Percentiles rank a stretch among this genome's conserved stretches.
Evolutionary conservation across 1,284 basidiomycete species (phyloP).

Genomic region (Cutaneotrichosporon daszewskae): DNA sequence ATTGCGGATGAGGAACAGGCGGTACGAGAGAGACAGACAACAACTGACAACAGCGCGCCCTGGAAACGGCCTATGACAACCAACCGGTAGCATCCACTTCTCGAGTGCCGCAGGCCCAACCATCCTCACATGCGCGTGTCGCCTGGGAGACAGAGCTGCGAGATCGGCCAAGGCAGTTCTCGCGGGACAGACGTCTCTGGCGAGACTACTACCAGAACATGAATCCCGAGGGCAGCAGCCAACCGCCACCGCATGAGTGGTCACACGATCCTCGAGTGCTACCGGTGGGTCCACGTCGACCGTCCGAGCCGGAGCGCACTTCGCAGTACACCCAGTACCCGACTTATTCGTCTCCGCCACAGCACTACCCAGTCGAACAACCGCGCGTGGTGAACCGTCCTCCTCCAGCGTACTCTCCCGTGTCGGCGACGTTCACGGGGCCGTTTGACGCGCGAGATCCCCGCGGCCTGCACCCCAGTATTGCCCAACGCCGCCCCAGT

Average conservation of each 20-base stretch:
- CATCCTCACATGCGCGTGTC: neutral
- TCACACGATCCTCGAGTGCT: neutral
- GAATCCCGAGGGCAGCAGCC: neutral
- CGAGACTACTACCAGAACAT: conserved; percentile 8
- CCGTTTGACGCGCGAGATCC: no score
- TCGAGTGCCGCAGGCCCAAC: no score
- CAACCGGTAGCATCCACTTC: no score
- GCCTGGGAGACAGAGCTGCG: neutral
- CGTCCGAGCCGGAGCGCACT: neutral
- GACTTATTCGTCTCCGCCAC: neutral
- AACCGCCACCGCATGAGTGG: neutral
- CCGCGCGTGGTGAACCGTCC: neutral
- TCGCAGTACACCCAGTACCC: no score
- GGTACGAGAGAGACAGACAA: neutral
- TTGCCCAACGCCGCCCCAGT: neutral
- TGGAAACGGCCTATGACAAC: no score
- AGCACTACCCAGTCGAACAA: neutral
- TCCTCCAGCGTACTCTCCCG: neutral
- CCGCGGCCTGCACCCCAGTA: no score
- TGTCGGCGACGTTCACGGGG: neutral
- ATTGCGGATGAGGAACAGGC: conserved; percentile 24
- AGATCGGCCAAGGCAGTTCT: conserved; percentile 12
- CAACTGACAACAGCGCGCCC: no score
- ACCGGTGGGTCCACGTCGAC: neutral
- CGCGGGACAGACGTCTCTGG: conserved; percentile 25